Evolutionary conservation across 495 filamentous ascomycete genomes (phyloP).

Genomic region (Lepraria neglecta): DNA sequence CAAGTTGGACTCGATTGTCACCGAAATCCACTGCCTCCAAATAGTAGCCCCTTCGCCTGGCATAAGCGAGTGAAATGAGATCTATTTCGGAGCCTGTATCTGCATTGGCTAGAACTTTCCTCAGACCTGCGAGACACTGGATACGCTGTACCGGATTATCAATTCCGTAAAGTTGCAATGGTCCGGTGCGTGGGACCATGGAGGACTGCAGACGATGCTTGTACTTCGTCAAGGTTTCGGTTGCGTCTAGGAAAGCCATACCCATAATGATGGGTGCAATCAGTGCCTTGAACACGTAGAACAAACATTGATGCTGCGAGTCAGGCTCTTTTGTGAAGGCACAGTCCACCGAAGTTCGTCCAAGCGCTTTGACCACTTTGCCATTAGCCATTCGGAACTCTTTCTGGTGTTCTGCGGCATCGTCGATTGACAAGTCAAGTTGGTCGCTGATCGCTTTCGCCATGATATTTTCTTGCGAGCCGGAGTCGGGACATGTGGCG

Average conservation of each 20-base stretch:
- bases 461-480: slow-evolving; percentile 17
- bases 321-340: background rate
- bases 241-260: slow-evolving; percentile 13
- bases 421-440: slow-evolving; percentile 6
- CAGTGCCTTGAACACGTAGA: slow-evolving; percentile 13
- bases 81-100: slow-evolving; percentile 20
- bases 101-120: slow-evolving; percentile 1
- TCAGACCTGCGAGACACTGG: background rate
- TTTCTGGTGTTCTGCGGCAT: background rate
- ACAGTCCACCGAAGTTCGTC: background rate
- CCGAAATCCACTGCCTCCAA: background rate
- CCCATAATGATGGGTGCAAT: slow-evolving; percentile 19
- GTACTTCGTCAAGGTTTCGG: slow-evolving; percentile 14
- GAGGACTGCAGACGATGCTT: slow-evolving; percentile 14
- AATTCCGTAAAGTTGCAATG: background rate
- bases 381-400: slow-evolving; percentile 8
- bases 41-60: background rate
- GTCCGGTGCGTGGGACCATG: background rate
- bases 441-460: background rate
- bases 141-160: background rate
- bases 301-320: slow-evolving; percentile 2
- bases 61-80: slow-evolving; percentile 14
- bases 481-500: slow-evolving; percentile 12
- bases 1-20: background rate
- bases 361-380: slow-evolving; percentile 8